phyloP scores from a whole-genome alignment of 768 basidiomycete genomes.

The Hemileccinum rubropunctum region DNA sequence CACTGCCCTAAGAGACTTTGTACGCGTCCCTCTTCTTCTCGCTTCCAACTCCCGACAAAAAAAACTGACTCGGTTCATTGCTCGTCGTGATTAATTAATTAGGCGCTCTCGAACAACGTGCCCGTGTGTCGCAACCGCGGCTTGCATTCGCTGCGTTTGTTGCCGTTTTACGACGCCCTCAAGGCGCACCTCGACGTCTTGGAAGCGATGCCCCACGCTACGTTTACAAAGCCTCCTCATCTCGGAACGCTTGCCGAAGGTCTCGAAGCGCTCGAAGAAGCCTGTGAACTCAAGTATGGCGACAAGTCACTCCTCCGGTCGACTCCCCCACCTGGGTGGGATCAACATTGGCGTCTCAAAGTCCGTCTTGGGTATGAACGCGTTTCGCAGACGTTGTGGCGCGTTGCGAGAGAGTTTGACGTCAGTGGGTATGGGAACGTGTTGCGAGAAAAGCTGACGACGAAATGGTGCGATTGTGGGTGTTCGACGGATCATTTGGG shows the following conservation, averaged over 20 bases:
- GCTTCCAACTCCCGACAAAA: no score
- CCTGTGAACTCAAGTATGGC: conserved; percentile 56
- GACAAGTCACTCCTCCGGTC: conserved; percentile 34
- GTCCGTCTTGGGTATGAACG: conserved; percentile 65
- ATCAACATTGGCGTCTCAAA: conserved; percentile 56
- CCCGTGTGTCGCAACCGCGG: conserved; percentile 62
- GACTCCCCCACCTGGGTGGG: conserved; percentile 43
- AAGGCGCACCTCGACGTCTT: conserved; percentile 60
- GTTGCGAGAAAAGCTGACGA: conserved; percentile 66
- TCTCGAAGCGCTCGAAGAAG: conserved; percentile 60
- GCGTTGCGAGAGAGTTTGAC: conserved; percentile 68
- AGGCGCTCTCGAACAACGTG: conserved; percentile 73
- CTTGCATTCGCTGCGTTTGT: conserved; percentile 61
- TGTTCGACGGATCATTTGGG: conserved; percentile 77
- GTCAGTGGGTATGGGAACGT: conserved; percentile 69
- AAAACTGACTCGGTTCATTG: neutral
- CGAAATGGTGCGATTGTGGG: conserved; percentile 80
- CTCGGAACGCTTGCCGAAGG: conserved; percentile 58
- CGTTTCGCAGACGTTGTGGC: conserved; percentile 63
- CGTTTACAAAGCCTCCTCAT: conserved; percentile 66
- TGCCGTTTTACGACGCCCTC: conserved; percentile 59
- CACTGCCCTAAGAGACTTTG: conserved; percentile 73
- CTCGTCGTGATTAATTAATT: neutral
- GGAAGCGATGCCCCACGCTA: conserved; percentile 52
- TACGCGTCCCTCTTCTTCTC: conserved; percentile 31